These are phyloP conservation scores for Rubus idaeus DNA, from an alignment of 306 rosid species.

Conservation along the genomic window DNA sequence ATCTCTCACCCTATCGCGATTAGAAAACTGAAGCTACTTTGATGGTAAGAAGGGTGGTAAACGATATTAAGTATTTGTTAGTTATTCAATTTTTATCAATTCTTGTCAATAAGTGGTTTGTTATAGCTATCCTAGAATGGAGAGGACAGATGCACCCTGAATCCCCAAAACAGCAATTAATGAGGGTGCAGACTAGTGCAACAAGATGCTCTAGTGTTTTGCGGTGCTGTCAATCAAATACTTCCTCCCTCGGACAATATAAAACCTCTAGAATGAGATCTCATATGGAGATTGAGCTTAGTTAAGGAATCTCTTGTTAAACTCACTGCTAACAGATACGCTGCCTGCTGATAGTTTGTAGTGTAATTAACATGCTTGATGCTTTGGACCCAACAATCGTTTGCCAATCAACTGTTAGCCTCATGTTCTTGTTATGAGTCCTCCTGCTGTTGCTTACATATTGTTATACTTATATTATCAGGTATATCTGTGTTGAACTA, in stretches of 20 bases:
- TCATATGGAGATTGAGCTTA: background rate
- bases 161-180: background rate
- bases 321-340: background rate
- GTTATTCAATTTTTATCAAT: background rate
- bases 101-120: constrained; percentile 1
- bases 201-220: background rate
- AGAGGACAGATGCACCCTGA: background rate
- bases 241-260: background rate
- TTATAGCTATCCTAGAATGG: background rate
- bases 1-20: constrained; percentile 73
- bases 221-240: background rate
- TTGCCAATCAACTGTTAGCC: background rate
- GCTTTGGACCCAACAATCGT: background rate
- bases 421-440: background rate
- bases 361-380: background rate
- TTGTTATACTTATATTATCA: background rate
- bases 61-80: background rate
- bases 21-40: constrained; percentile 30
- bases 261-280: background rate
- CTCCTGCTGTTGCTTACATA: background rate
- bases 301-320: background rate
- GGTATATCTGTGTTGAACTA: constrained; percentile 1
- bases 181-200: background rate
- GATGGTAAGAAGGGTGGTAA: constrained; percentile 30
- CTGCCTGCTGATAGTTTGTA: background rate